Percentiles rank a stretch among this genome's conserved stretches.
These are phyloP conservation scores for Clitopilus passeckerianus DNA, from an alignment of 768 basidiomycete species.

Conservation along the genomic window DNA sequence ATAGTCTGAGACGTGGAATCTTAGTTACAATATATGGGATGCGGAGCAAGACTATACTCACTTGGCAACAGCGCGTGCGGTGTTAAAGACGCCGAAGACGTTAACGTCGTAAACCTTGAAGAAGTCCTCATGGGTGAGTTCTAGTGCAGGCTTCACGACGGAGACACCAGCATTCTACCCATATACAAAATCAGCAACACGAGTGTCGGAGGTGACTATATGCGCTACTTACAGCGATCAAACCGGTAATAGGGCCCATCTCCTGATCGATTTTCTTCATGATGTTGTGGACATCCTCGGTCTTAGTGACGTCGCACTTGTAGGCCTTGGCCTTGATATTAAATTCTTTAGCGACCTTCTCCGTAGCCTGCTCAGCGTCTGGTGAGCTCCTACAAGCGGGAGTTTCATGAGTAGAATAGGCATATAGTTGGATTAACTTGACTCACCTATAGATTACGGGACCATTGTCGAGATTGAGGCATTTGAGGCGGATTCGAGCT, in stretches of 20 bases:
- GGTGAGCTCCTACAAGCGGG: conserved; percentile 34
- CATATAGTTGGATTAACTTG: background rate
- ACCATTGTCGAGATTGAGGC: no score
- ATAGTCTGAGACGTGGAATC: no score
- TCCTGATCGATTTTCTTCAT: conserved; percentile 47
- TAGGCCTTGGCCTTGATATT: conserved; percentile 43
- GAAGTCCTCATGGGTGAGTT: conserved; percentile 54
- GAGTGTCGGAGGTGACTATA: background rate
- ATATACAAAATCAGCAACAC: background rate
- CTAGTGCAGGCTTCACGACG: conserved; percentile 55
- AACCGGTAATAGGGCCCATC: conserved; percentile 41
- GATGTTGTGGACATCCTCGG: conserved; percentile 33
- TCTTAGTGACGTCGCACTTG: conserved; percentile 55
- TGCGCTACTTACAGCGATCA: conserved; percentile 43
- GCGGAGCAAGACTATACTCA: conserved; percentile 22
- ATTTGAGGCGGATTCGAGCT: no score
- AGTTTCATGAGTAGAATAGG: background rate
- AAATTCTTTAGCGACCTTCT: conserved; percentile 41
- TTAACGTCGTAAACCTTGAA: conserved; percentile 50
- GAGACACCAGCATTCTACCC: conserved; percentile 58
- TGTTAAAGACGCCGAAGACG: conserved; percentile 65
- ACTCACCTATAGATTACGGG: conserved; percentile 56
- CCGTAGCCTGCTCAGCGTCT: conserved; percentile 44
- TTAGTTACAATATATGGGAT: no score
- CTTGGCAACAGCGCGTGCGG: conserved; percentile 53